These are phyloP conservation scores for Starmerella roubikii DNA, from an alignment of 805 yeast genomes.

Conservation along the genomic window DNA sequence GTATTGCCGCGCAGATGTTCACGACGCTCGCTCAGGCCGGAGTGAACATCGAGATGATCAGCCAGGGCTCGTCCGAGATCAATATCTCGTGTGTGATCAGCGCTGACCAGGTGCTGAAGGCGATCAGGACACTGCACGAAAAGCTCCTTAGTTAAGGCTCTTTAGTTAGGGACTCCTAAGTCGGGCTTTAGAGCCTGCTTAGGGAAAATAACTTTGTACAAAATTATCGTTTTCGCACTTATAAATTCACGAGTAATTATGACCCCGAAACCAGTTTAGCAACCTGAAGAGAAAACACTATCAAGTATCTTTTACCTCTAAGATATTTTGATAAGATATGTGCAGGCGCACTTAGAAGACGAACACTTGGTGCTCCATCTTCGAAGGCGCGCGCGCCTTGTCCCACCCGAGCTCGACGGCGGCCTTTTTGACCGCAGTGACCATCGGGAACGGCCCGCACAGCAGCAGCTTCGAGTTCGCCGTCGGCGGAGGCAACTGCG, in stretches of 20 bases:
- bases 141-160: slow-evolving; percentile 36
- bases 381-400: slow-evolving; percentile 79
- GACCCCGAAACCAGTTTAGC: neutral
- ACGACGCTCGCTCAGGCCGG: slow-evolving; percentile 81
- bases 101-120: slow-evolving; percentile 68
- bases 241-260: too few relatives aligned
- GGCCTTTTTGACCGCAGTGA: slow-evolving; percentile 67
- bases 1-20: slow-evolving; percentile 96
- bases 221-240: too few relatives aligned
- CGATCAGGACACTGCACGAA: slow-evolving; percentile 73
- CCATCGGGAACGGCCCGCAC: slow-evolving; percentile 95
- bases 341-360: slow-evolving; percentile 66
- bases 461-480: slow-evolving; percentile 56
- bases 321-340: too few relatives aligned
- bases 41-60: slow-evolving; percentile 93
- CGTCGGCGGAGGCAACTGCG: slow-evolving; percentile 47
- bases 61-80: slow-evolving; percentile 96
- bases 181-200: too few relatives aligned
- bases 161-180: too few relatives aligned
- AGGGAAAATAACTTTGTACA: neutral
- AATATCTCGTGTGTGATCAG: slow-evolving; percentile 91
- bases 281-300: neutral
- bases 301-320: too few relatives aligned
- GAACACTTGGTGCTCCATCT: slow-evolving; percentile 82
- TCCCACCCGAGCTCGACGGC: slow-evolving; percentile 61